Evolutionary conservation across 2,329 filamentous ascomycete genomes (phyloP), one percentile per base, ranked within the genome.

Genomic region (Dactylellina leptospora): DNA sequence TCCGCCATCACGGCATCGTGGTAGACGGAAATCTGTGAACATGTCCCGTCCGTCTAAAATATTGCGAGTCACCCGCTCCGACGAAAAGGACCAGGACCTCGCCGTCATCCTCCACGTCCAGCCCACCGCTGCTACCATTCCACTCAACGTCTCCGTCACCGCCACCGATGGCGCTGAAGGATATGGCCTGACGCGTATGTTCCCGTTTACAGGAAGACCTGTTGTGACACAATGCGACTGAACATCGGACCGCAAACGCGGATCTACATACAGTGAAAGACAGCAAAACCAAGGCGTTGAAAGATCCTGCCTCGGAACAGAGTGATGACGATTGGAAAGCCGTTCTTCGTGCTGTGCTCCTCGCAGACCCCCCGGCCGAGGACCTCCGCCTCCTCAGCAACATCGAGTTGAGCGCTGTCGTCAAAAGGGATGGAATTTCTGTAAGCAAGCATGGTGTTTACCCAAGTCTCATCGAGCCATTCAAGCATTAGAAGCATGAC

Each of bases 281-380:
- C 23, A 64, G 60, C 54, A 73, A 73, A 50, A 60, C 60, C 4
- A 73, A 56, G 33, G 30, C 47, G 2, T 54, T 66, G 22, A 73
- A 73, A 40, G 69, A 73, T 38, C 10, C 60, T 16, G 60, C 60
- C 16, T 66, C 60, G 1, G 69, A 73, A 20, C 69, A 66, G 22
- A 48, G 27, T 23, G 69, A 73, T 23, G 69, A 73, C 9, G 69
- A 73, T n/a, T 73, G 69, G 69, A 73, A 73, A 38, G 56, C 69
- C 8, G 69, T 73, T 2, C 60, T 73, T 13, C 27, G 69, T 13
- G 69, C 54, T 5, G 69, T 73, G 13, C 69, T 73, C 9, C 47
- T 73, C 6, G 61, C 59, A 9, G 69, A 73, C 28, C 13, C 69
- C 22, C 40, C 42, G 5, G 54, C 38, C 4, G 69, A 73, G 27